A percentile compares a stretch with the other conserved stretches of the same genome.
Evolutionary conservation across 2,329 filamentous ascomycete genomes (phyloP).

Genomic region (Penicillium sp.): DNA sequence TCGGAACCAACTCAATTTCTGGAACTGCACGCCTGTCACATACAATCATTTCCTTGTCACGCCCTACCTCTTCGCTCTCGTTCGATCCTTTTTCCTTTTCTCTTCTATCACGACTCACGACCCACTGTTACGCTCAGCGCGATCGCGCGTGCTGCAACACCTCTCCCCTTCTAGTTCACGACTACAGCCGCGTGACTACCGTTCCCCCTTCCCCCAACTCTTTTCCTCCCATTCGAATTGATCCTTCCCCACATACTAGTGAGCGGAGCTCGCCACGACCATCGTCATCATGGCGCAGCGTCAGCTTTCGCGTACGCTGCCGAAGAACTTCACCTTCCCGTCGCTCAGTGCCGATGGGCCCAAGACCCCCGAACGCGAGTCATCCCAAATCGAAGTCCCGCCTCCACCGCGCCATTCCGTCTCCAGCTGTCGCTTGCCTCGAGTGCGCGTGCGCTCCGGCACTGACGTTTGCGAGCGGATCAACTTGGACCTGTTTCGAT

Average conservation of each 20-base stretch:
- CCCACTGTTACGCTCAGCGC: constrained; percentile 18
- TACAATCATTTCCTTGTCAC: constrained; percentile 19
- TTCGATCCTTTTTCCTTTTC: constrained; percentile 18
- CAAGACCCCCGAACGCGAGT: constrained; percentile 46
- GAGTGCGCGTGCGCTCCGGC: constrained; percentile 41
- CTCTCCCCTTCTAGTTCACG: constrained; percentile 3
- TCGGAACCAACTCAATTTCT: constrained; percentile 8
- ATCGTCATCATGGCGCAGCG: constrained; percentile 39
- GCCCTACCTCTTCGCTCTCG: constrained; percentile 16
- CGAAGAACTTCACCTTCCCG: constrained; percentile 50
- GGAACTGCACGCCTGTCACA: constrained; percentile 6
- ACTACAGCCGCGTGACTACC: not conserved
- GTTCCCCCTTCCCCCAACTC: not conserved
- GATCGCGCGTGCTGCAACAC: constrained; percentile 10
- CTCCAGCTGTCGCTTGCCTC: constrained; percentile 44
- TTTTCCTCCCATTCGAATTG: not conserved
- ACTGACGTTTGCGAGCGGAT: constrained; percentile 40
- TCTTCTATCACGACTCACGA: constrained; percentile 25
- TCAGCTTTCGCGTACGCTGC: constrained; percentile 48
- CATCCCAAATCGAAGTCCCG: constrained; percentile 42
- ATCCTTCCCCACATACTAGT: constrained; percentile 6
- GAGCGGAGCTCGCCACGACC: constrained; percentile 2
- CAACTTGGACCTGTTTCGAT: constrained; percentile 37
- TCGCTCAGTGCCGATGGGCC: constrained; percentile 38
- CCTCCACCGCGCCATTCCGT: constrained; percentile 47